Evolutionary conservation across 805 yeast genomes (phyloP), one percentile per base, ranked within the genome.

Genomic region (Ogataea angusta): DNA sequence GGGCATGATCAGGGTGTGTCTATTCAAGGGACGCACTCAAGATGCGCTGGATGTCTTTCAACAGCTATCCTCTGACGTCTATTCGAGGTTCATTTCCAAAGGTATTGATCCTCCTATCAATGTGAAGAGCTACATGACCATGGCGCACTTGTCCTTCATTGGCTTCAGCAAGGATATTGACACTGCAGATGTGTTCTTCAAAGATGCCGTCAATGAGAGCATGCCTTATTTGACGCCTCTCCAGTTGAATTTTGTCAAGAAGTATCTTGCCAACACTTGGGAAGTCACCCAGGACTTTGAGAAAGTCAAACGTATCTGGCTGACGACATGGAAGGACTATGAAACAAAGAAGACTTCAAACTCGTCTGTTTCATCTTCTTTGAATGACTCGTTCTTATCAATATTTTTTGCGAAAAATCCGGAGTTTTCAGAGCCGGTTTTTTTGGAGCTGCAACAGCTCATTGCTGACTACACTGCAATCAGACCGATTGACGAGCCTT

Each of bases 81-180:
- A 76, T 33, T 43, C 58, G 6, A 51, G 57, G 21, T 56, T 52
- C 45, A 57, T 60, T 12, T 42, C 57, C 6, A 54, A 58, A 26
- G 52, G 57, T 38, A 49, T 56, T 25, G 60, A 59, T 21, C 65
- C 65, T 15, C 65, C 65, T 35, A 60, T 60, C 43, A 60, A 68
- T 67, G 60, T 64, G 68, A 53, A 60, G 36, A 71, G 79, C 37
- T 73, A 81, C 23, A 67, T 84, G 61, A 74, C 83, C 24, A 85
- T 82, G 62, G 81, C 86, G 34, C 95, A 86, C 66, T 69, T 85
- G 46, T 72, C 82, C 3, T 86, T 86, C 53, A 82, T 86, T 56
- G 93, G 95, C 32, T 78, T 76, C 49, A 82, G 88, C 60, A 77
- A 76, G 56, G 89, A 86, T 56, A 70, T 84, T 40, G 69, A 68